Base-by-base conservation (phyloP, 768 basidiomycete genomes). In the Mycena maculata region DNA sequence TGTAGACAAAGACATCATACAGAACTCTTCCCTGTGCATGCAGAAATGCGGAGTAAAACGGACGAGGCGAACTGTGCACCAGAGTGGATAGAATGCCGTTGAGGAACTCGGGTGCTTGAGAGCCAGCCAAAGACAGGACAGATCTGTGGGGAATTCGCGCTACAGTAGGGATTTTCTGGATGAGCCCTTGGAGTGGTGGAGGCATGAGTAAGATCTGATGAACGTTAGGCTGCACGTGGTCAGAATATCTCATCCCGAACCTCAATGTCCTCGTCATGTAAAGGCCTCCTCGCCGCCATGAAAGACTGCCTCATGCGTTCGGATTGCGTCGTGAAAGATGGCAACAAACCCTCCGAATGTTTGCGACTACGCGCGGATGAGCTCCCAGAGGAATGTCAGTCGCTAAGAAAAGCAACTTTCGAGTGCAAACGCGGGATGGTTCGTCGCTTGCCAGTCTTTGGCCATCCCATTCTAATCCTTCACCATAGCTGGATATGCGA, bases 391-490 rank as follows among this genome's bases (percentile, higher is more conserved):
- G 85, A 91, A 72, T 97, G 95, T 76, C 87, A 88, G 75, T 85
- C 88, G 28, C 80, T 97, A 60, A 85, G 95, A 56, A 89, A 88
- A 77, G 93, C 93, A 13, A 90, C 92, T 1, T 95, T 92, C 71
- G 93, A 96, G 70, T 97, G 95, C 81, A 97, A 97, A 78, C 85
- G 94, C 64, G 93, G 91, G 45, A 92, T 94, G 92, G 94, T 94
- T 64, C 64, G 88, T 82, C 25, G 20, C 27, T 15, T 65, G 25
- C 18, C 3, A 23, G 22, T 44, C 22, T 11, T 33, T 16, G 6
- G 13, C 16, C 41, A n/a, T 31, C 56, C 33, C 28, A 38, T 49
- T 42, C 53, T 52, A 58, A n/a, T n/a, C n/a, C n/a, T 23, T n/a
- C 4, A 18, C 48, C 58, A 1, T 39, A 94, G 92, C 79, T 94